phyloP scores from a whole-genome alignment of 306 rosid species.

The Rosa chinensis region DNA sequence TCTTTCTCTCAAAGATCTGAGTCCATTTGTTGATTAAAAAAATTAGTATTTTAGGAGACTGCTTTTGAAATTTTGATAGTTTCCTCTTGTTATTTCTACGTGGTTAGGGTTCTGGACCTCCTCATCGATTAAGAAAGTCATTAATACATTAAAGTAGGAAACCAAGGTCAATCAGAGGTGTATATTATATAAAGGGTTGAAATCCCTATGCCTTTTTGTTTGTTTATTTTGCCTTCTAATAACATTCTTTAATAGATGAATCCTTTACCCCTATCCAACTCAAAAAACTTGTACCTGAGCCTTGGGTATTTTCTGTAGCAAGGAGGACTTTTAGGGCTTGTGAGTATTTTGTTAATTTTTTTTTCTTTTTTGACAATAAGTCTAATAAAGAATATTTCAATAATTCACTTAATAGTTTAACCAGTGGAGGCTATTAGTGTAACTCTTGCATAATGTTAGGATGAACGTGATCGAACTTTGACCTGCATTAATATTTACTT shows the following conservation, averaged over 20 bases:
- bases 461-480: neutral
- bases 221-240: conserved; percentile 22
- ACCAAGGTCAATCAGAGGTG: conserved; percentile 77
- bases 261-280: conserved; percentile 25
- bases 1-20: conserved; percentile 51
- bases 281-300: conserved; percentile 23
- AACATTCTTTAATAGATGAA: conserved; percentile 8
- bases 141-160: conserved; percentile 34
- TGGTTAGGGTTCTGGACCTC: conserved; percentile 48
- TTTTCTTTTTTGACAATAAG: neutral
- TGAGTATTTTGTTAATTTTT: neutral
- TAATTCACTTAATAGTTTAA: neutral
- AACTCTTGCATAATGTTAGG: too few relatives aligned
- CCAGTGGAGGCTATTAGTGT: neutral
- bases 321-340: conserved; percentile 14
- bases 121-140: conserved; percentile 32
- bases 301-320: neutral
- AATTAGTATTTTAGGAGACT: conserved; percentile 39
- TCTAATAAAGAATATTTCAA: neutral
- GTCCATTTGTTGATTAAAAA: conserved; percentile 50
- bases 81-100: conserved; percentile 68
- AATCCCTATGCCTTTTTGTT: conserved; percentile 33
- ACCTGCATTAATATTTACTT: neutral
- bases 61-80: conserved; percentile 77
- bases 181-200: conserved; percentile 45